Base-by-base conservation (phyloP, 805 yeast genomes). In the Yarrowia keelungensis region DNA sequence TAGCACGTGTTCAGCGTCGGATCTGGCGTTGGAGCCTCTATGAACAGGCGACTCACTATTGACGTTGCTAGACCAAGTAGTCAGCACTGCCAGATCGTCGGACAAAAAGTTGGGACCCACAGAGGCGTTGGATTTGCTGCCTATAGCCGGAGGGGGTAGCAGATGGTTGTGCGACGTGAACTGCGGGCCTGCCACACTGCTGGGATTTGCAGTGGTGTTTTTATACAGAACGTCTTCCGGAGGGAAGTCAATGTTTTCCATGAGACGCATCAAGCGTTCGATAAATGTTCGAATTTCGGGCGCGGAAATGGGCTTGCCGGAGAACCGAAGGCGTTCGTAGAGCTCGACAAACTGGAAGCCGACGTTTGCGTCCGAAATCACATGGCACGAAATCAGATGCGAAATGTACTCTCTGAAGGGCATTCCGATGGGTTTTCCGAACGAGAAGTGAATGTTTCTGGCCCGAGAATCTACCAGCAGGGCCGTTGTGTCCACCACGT, bases 261-360 rank as follows among this genome's bases (percentile, higher is more conserved):
- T 41, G 35, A 65, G 51, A 38, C 51, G 50, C 59, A 65, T 43
- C 14, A 65, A n/a, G n/a, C 70, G 49, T 53, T 81, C 81, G 81
- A 92, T 84, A 74, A 91, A 87, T 50, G 80, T 82, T 38, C 85
- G 77, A 73, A 92, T 86, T 49, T 88, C 89, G 4, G 79, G 80
- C 71, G 88, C 87, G 0, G 83, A 77, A 16, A 91, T 85, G 16
- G 86, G 81, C 19, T 80, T 76, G 2, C 90, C 89, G 7, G 94
- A 85, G 76, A 87, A 92, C 70, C 91, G 80, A 45, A 89, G 81
- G 62, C 80, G 79, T 72, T 92, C 97, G 78, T 91, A 92, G 14
- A 85, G 76, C 3, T 79, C 80, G 4, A 87, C 79, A 70, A 84
- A 84, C 43, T 79, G 74, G 7, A 72, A 71, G 5, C 73, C 73